Conservation (phyloP, 2,329 filamentous ascomycete genomes). For the Coniella lustricola region DNA sequence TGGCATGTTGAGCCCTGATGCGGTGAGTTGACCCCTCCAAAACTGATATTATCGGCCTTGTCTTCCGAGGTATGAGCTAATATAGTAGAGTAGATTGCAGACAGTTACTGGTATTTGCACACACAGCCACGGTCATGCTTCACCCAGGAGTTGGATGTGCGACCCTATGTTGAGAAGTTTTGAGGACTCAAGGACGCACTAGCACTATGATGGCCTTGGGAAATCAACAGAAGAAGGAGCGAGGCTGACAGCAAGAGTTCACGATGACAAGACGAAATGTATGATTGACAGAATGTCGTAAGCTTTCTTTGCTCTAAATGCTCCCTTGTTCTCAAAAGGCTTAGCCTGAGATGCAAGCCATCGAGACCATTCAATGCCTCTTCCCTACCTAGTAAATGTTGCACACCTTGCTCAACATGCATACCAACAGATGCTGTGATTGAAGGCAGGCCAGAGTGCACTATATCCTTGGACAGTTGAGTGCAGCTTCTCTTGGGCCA, state of each 20-base stretch:
- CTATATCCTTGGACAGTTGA: constrained; percentile 4
- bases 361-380: constrained; percentile 2
- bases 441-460: neutral
- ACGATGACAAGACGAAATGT: neutral
- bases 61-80: neutral
- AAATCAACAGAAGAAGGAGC: too few species aligned
- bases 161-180: constrained; percentile 81
- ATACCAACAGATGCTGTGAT: constrained; percentile 3
- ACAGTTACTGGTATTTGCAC: constrained; percentile 79
- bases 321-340: constrained; percentile 2
- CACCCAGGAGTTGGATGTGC: constrained; percentile 73
- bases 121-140: constrained; percentile 73
- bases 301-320: neutral
- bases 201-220: too few species aligned
- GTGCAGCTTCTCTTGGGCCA: constrained; percentile 9
- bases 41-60: neutral
- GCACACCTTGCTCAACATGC: constrained; percentile 2
- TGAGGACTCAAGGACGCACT: constrained; percentile 29
- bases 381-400: constrained; percentile 7
- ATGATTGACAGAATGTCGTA: neutral
- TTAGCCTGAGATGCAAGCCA: constrained; percentile 8
- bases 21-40: constrained; percentile 44
- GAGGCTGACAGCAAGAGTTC: too few species aligned
- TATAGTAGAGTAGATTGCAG: constrained; percentile 58
- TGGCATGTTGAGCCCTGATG: constrained; percentile 65